Evolutionary conservation across 768 basidiomycete genomes (phyloP).

Genomic region (Rhodotorula taiwanensis): DNA sequence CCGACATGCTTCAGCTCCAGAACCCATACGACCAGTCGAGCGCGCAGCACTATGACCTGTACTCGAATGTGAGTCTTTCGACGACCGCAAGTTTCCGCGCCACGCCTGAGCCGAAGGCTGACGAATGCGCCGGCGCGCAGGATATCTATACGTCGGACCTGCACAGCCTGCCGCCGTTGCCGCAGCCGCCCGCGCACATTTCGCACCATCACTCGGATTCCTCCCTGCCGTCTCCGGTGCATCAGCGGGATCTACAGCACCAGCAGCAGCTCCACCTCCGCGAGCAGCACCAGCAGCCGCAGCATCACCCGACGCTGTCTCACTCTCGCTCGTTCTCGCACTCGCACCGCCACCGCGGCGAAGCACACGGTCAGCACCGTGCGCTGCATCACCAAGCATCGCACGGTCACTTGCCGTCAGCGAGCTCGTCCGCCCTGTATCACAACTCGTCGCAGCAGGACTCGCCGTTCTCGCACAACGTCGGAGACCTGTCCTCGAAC

Average conservation of each 20-base stretch:
- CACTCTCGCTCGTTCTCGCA: constrained; percentile 1
- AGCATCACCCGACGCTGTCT: constrained; percentile 14
- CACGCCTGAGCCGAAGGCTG: too few species aligned
- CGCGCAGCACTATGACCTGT: constrained; percentile 6
- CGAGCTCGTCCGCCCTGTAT: too few species aligned
- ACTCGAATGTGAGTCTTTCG: neutral
- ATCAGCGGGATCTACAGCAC: neutral
- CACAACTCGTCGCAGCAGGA: neutral
- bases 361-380: constrained; percentile 2
- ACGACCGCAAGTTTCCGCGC: too few species aligned
- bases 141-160: neutral
- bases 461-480: too few species aligned
- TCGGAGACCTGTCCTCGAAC: too few species aligned
- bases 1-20: constrained; percentile 33
- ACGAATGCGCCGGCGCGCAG: neutral
- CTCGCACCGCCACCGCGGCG: neutral
- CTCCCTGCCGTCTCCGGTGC: neutral
- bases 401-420: constrained; percentile 8
- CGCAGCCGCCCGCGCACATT: constrained; percentile 8
- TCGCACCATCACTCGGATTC: neutral
- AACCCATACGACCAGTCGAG: neutral
- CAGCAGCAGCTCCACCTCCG: constrained; percentile 17
- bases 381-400: constrained; percentile 26
- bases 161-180: constrained; percentile 1
- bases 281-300: constrained; percentile 2